Conservation (phyloP, 1,284 basidiomycete species). For the Somion occarium region DNA sequence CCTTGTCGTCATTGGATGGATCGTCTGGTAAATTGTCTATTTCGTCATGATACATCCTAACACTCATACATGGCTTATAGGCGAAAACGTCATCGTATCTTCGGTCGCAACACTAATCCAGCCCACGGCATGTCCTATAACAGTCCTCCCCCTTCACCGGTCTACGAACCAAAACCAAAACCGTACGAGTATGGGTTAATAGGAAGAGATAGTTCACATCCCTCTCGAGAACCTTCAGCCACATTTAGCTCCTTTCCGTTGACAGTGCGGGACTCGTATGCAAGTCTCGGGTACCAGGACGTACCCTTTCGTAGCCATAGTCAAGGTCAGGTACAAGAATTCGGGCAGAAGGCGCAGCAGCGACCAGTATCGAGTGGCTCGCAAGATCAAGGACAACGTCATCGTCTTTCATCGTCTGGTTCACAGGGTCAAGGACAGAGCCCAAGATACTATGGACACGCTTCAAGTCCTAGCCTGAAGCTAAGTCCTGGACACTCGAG, state of each 20-base stretch:
- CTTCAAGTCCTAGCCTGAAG: not conserved
- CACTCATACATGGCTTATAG: not conserved
- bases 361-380: not conserved
- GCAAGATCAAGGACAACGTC: not conserved
- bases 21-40: conserved; percentile 18
- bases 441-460: not conserved
- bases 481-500: not conserved
- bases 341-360: too few relatives aligned
- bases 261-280: not conserved
- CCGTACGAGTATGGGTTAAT: conserved; percentile 27
- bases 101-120: not conserved
- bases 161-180: conserved; percentile 17
- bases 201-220: conserved; percentile 17
- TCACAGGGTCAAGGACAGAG: not conserved
- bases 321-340: too few relatives aligned
- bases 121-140: not conserved
- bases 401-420: not conserved
- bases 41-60: not conserved
- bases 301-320: not conserved
- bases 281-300: not conserved
- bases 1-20: conserved; percentile 19
- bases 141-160: not conserved
- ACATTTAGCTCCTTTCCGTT: conserved; percentile 5
- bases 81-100: not conserved
- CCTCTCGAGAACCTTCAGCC: conserved; percentile 7